Evolutionary conservation across 176 grass and related monocot genomes (phyloP).

Genomic region (Aegilops bicornis): DNA sequence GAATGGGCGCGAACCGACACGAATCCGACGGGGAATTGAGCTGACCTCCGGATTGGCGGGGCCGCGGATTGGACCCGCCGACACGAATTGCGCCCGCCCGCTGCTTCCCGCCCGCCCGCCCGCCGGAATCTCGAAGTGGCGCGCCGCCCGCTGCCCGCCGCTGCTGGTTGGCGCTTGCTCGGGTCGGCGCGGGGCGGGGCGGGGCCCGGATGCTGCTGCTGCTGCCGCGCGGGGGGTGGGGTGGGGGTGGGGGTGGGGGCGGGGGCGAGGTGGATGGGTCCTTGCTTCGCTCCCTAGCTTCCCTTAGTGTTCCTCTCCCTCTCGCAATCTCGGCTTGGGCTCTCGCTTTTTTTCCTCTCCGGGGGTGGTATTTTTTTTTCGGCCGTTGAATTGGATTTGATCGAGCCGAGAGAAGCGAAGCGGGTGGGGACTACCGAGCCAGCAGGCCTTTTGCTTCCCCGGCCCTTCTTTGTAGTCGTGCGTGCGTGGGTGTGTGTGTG

Average conservation of each 20-base stretch:
- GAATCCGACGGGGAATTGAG: conserved; percentile 45
- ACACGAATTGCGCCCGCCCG: conserved; percentile 34
- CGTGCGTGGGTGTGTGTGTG: too few relatives aligned
- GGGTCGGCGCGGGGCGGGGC: conserved; percentile 26
- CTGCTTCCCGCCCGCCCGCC: neutral
- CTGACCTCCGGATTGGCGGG: conserved; percentile 45
- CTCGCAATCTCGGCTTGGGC: conserved; percentile 44
- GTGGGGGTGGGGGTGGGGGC: neutral
- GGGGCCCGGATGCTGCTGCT: conserved; percentile 5
- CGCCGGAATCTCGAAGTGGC: too few relatives aligned
- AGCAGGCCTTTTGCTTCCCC: conserved; percentile 16
- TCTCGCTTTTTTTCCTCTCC: neutral
- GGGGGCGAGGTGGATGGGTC: conserved; percentile 25
- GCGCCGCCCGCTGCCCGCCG: neutral
- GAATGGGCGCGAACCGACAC: conserved; percentile 10
- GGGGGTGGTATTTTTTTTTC: conserved; percentile 14
- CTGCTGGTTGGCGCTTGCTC: conserved; percentile 18
- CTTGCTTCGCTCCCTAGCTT: conserved; percentile 21
- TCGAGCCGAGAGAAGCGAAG: conserved; percentile 15
- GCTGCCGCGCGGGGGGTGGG: conserved; percentile 21
- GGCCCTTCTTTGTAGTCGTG: neutral
- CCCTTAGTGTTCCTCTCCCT: conserved; percentile 40
- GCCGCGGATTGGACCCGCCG: conserved; percentile 21
- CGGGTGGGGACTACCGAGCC: neutral
- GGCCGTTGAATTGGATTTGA: conserved; percentile 75